Conservation (phyloP, 306 rosid genomes). For the Nissolia schottii region DNA sequence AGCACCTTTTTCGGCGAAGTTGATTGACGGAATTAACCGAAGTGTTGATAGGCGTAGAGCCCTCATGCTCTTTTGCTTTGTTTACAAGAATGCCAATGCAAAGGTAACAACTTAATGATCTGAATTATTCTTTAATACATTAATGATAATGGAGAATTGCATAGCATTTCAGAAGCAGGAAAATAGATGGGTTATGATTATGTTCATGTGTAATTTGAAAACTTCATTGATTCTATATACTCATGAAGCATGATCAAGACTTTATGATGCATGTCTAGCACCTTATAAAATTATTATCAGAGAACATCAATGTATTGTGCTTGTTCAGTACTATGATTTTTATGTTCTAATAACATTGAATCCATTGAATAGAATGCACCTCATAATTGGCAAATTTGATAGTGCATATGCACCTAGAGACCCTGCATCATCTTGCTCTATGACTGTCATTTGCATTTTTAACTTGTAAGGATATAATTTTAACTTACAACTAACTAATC, state of each 20-base stretch:
- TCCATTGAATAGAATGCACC: not conserved
- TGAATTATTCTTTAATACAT: not conserved
- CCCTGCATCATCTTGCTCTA: not conserved
- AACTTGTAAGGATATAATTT: not conserved
- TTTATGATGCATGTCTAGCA: not conserved
- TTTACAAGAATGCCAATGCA: conserved; percentile 50
- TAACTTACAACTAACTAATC: conserved; percentile 14
- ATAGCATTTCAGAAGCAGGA: not conserved
- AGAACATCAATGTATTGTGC: too few species aligned
- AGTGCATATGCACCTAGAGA: not conserved
- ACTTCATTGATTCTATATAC: not conserved
- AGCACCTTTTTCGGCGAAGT: conserved; percentile 68
- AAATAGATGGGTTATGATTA: not conserved
- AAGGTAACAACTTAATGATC: conserved; percentile 48
- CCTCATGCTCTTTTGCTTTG: conserved; percentile 68
- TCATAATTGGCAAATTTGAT: not conserved
- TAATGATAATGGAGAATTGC: not conserved
- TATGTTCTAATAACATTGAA: not conserved
- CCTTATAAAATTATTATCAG: too few species aligned
- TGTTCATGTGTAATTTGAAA: not conserved
- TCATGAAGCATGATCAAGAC: not conserved
- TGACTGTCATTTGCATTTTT: not conserved
- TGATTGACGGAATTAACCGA: conserved; percentile 85
- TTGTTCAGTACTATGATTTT: too few species aligned
- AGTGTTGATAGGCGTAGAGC: conserved; percentile 74